Evolutionary conservation across 306 rosid species (phyloP).

Genomic region (Corylus avellana): DNA sequence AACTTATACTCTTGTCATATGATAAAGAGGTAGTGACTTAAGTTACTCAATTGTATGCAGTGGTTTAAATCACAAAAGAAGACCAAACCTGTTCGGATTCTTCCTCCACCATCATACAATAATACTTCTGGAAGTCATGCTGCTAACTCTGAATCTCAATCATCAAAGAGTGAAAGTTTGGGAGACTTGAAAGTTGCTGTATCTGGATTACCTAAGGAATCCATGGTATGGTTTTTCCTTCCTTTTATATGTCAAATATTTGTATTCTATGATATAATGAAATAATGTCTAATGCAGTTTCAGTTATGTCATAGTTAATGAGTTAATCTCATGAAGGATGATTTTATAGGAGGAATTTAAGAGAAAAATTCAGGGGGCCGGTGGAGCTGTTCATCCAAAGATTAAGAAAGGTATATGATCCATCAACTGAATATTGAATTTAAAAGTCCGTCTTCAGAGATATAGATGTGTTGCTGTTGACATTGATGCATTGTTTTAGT

Average conservation of each 20-base stretch:
- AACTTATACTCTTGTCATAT: constrained; percentile 5
- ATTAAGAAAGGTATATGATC: constrained; percentile 69
- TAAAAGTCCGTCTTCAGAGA: constrained; percentile 11
- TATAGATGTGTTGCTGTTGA: constrained; percentile 5
- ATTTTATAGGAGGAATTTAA: constrained; percentile 77
- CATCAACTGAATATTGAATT: constrained; percentile 21
- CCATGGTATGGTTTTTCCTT: constrained; percentile 53
- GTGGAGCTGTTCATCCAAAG: constrained; percentile 77
- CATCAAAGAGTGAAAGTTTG: constrained; percentile 56
- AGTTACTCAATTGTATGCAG: constrained; percentile 50
- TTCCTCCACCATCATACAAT: constrained; percentile 55
- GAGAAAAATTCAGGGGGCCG: constrained; percentile 57
- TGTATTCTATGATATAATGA: constrained; percentile 3
- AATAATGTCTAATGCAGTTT: constrained; percentile 14
- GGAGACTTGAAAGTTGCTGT: constrained; percentile 70
- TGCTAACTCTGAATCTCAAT: constrained; percentile 45
- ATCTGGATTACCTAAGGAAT: constrained; percentile 58
- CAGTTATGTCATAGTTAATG: constrained; percentile 16
- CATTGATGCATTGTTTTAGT: background rate
- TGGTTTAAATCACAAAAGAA: constrained; percentile 91
- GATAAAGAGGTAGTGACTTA: constrained; percentile 28
- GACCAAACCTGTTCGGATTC: constrained; percentile 64
- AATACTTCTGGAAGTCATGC: constrained; percentile 50
- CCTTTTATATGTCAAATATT: constrained; percentile 4
- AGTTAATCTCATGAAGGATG: constrained; percentile 27